Evolutionary conservation across 2,329 filamentous ascomycete genomes (phyloP).

Genomic region (Akanthomyces dipterigenus): DNA sequence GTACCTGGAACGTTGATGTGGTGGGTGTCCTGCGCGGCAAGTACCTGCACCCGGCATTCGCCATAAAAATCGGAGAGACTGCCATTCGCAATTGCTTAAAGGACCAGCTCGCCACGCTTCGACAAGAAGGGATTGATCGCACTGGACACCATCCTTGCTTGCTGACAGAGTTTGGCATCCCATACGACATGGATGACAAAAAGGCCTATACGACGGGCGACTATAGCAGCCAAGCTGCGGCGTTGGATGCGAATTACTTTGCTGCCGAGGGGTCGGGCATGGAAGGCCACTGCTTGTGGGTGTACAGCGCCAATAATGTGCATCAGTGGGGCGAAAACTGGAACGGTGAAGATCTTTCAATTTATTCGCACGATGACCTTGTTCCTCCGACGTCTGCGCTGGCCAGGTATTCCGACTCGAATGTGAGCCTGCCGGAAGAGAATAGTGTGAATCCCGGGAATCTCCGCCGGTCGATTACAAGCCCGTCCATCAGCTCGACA

Average conservation of each 20-base stretch:
- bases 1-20: slow-evolving; percentile 94
- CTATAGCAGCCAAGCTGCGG: slow-evolving; percentile 84
- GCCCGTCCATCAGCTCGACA: slow-evolving; percentile 57
- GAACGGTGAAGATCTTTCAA: slow-evolving; percentile 96
- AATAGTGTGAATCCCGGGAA: slow-evolving; percentile 65
- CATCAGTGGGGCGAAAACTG: slow-evolving; percentile 88
- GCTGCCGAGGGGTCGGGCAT: slow-evolving; percentile 77
- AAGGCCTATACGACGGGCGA: slow-evolving; percentile 93
- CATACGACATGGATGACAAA: slow-evolving; percentile 98
- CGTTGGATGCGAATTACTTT: slow-evolving; percentile 94
- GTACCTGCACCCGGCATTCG: slow-evolving; percentile 84
- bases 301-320: slow-evolving; percentile 76
- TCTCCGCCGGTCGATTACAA: slow-evolving; percentile 64
- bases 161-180: slow-evolving; percentile 93
- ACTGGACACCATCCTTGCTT: slow-evolving; percentile 85
- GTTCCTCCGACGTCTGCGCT: slow-evolving; percentile 46
- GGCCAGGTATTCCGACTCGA: slow-evolving; percentile 40
- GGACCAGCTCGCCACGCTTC: slow-evolving; percentile 77
- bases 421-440: slow-evolving; percentile 39
- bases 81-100: slow-evolving; percentile 91
- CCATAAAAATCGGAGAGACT: slow-evolving; percentile 84
- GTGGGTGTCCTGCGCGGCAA: slow-evolving; percentile 84
- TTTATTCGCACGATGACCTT: slow-evolving; percentile 78
- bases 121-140: slow-evolving; percentile 79
- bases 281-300: slow-evolving; percentile 85